phyloP scores from a whole-genome alignment of 495 filamentous ascomycete species.

The Neurospora sp. region DNA sequence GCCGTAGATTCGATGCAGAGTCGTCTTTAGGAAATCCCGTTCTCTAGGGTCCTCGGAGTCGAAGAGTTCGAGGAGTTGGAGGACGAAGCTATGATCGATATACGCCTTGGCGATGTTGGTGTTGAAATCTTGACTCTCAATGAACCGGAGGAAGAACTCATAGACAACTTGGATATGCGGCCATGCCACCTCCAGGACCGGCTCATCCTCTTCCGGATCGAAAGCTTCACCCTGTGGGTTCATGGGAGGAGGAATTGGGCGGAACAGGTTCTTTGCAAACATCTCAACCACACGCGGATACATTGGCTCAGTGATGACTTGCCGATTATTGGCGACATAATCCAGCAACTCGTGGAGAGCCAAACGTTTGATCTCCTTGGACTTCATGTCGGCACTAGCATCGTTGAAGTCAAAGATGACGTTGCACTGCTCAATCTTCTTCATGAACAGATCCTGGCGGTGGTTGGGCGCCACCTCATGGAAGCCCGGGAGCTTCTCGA shows the following conservation, averaged over 20 bases:
- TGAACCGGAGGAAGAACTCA: constrained; percentile 97
- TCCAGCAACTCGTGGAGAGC: constrained; percentile 94
- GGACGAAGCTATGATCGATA: constrained; percentile 95
- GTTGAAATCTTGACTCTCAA: constrained; percentile 99
- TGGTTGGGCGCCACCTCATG: constrained; percentile 94
- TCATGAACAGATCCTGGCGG: constrained; percentile 97
- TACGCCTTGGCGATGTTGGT: constrained; percentile 99
- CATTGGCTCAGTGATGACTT: constrained; percentile 98
- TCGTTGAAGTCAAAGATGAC: constrained; percentile 99
- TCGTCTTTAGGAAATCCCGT: constrained; percentile 97
- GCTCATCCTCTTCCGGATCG: constrained; percentile 97
- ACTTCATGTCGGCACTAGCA: constrained; percentile 96
- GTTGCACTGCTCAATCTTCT: constrained; percentile 99
- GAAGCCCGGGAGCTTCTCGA: constrained; percentile 97
- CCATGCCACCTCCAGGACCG: constrained; percentile 97
- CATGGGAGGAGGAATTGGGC: constrained; percentile 91
- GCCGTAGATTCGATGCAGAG: constrained; percentile 94
- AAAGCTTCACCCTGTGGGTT: constrained; percentile 98
- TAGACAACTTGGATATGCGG: constrained; percentile 99
- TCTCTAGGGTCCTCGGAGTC: constrained; percentile 97
- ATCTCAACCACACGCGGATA: constrained; percentile 97
- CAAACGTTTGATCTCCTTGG: constrained; percentile 98
- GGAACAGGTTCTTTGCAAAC: constrained; percentile 98
- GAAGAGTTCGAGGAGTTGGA: constrained; percentile 95
- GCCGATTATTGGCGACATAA: constrained; percentile 96